Conservation (phyloP, 768 basidiomycete genomes). For the Tephrocybe sp. region DNA sequence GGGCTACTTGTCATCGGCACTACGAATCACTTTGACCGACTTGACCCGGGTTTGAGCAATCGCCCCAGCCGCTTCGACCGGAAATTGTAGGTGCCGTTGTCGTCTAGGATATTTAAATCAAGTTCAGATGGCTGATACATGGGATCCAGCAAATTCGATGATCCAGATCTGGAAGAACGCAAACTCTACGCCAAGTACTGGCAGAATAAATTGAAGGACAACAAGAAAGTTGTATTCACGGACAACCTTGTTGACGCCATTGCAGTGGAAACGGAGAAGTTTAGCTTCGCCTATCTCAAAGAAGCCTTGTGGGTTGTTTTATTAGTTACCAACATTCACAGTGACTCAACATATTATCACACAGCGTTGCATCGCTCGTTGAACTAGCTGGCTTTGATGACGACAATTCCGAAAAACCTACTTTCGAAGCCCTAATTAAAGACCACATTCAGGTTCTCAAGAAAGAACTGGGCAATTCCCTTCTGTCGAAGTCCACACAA, state of each 20-base stretch:
- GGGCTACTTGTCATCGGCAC: slow-evolving; percentile 77
- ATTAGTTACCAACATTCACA: background rate
- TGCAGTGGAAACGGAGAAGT: slow-evolving; percentile 58
- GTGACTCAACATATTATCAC: background rate
- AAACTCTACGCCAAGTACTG: slow-evolving; percentile 73
- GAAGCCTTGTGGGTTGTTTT: slow-evolving; percentile 77
- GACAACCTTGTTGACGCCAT: slow-evolving; percentile 61
- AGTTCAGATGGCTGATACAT: background rate
- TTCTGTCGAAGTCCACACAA: slow-evolving; percentile 1
- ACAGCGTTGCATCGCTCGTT: slow-evolving; percentile 74
- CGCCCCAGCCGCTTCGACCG: slow-evolving; percentile 86
- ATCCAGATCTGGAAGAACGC: slow-evolving; percentile 67
- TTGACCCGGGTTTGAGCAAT: slow-evolving; percentile 75
- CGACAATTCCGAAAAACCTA: slow-evolving; percentile 35
- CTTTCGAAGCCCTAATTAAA: slow-evolving; percentile 54
- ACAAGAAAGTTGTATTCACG: slow-evolving; percentile 65
- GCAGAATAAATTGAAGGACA: slow-evolving; percentile 72
- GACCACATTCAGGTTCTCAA: slow-evolving; percentile 60
- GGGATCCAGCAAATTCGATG: slow-evolving; percentile 67
- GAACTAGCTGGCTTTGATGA: slow-evolving; percentile 54
- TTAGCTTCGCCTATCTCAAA: slow-evolving; percentile 89
- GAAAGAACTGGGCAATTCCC: slow-evolving; percentile 60
- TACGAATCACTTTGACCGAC: slow-evolving; percentile 81
- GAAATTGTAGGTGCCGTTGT: slow-evolving; percentile 62
- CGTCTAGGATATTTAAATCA: background rate